phyloP scores from a whole-genome alignment of 2,329 filamentous ascomycete species.

The Aspergillus sp. region DNA sequence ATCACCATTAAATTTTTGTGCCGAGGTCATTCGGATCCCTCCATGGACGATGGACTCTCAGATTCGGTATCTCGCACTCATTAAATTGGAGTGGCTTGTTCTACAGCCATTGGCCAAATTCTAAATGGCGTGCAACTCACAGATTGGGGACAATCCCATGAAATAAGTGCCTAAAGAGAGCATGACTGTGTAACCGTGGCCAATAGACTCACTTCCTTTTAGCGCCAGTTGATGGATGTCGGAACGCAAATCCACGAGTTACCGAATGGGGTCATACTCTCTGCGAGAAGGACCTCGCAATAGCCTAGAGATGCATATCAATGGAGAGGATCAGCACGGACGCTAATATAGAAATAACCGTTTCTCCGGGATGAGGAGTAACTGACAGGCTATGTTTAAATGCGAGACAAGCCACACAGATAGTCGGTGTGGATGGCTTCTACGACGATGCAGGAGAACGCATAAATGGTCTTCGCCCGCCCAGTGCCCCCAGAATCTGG shows the following conservation, averaged over 20 bases:
- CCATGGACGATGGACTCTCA: not conserved
- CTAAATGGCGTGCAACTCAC: not conserved
- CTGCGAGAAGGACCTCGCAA: not conserved
- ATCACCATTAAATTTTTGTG: not conserved
- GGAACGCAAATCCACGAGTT: not conserved
- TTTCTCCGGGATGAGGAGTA: not conserved
- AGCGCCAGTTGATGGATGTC: not conserved
- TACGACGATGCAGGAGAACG: not conserved
- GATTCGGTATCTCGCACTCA: too few relatives aligned
- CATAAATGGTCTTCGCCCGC: not conserved
- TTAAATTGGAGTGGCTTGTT: not conserved
- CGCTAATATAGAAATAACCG: not conserved
- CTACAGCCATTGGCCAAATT: not conserved
- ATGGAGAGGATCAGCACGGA: not conserved
- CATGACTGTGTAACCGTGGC: not conserved
- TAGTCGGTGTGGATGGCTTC: not conserved
- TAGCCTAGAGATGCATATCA: not conserved
- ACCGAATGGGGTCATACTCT: not conserved
- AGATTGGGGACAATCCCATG: not conserved
- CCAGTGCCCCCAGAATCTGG: too few relatives aligned
- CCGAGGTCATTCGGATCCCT: not conserved
- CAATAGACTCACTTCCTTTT: not conserved
- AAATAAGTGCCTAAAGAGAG: not conserved
- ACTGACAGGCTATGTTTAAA: not conserved
- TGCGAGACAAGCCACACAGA: not conserved